Evolutionary conservation across 2,329 filamentous ascomycete genomes (phyloP), one percentile per base, ranked within the genome.

Genomic region (Penicillium glabrum): DNA sequence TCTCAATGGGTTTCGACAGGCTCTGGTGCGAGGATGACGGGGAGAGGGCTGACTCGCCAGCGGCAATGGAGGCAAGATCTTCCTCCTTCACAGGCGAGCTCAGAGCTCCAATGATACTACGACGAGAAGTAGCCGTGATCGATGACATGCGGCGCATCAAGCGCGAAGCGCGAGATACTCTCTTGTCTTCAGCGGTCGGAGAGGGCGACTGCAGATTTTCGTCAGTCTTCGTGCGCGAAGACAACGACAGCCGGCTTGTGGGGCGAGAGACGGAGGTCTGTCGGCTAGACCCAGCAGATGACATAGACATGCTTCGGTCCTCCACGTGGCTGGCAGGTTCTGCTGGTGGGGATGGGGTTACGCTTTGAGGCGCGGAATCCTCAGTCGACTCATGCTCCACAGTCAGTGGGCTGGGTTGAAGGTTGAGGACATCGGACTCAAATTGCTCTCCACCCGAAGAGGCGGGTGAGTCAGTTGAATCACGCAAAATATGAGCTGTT

Each of bases 401-500:
- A 78, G 81, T 72, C 79, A 90, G 65, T 72, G 85, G 67, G 71
- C 82, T 80, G 77, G 82, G 69, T 73, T 85, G 75, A 57, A 83
- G 70, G 62, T 81, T 79, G 39, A 80, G 64, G 24, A 63, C 59
- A 55, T 63, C 65, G 2, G 70, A 59, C 47, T 76, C 73, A 5
- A 70, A 65, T 8, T 60, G 58, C 39, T 72, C 66, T 5, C 60
- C 11, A 16, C 58, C 67, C 27, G 62, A 54, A 33, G 72, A 69
- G 58, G 57, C 72, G 57, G 59, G 72, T 74, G 67, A 79, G 77
- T 65, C 81, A 79, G 46, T 74, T 69, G 54, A 79, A 82, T 65
- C 89, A 47, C 91, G 86, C 37, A 96, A 79, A 61, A 96, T 96
- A 51, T 88, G 86, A 48, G 93, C 90, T 19, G 89, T 95, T 11